Percentiles rank a stretch among this genome's conserved stretches.
phyloP scores from a whole-genome alignment of 2,329 filamentous ascomycete genomes.

The Madurella mycetomatis region DNA sequence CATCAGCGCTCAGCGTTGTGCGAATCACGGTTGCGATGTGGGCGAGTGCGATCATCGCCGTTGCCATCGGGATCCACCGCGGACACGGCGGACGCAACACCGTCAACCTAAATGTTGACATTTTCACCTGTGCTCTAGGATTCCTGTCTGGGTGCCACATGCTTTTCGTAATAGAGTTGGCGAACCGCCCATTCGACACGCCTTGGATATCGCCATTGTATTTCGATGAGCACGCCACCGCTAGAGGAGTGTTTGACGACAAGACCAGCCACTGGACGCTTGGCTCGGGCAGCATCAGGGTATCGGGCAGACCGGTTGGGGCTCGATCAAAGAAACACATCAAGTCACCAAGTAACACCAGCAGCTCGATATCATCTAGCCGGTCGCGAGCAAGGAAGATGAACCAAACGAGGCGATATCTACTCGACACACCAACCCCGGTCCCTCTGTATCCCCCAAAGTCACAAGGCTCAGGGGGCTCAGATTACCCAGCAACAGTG shows the following conservation, averaged over 20 bases:
- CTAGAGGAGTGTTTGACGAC: neutral
- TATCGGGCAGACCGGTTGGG: neutral
- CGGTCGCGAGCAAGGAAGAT: neutral
- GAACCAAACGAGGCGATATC: constrained; percentile 4
- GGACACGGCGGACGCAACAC: constrained; percentile 7
- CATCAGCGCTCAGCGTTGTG: constrained; percentile 29
- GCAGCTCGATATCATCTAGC: constrained; percentile 3
- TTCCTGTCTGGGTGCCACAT: constrained; percentile 1
- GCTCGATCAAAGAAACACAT: neutral
- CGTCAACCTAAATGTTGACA: constrained; percentile 22
- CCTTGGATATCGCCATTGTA: constrained; percentile 1
- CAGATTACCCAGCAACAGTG: neutral
- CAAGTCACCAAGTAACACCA: neutral
- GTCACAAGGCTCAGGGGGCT: neutral
- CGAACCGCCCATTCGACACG: constrained; percentile 8
- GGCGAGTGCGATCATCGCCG: constrained; percentile 26
- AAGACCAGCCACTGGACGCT: neutral
- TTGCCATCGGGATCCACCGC: constrained; percentile 22
- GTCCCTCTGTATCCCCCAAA: neutral
- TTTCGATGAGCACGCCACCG: neutral
- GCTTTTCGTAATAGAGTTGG: constrained; percentile 1
- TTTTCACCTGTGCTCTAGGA: constrained; percentile 27
- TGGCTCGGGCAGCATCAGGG: neutral
- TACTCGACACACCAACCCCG: constrained; percentile 1
- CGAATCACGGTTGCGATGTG: constrained; percentile 29